phyloP scores from a whole-genome alignment of 2,329 filamentous ascomycete species.

The Byssothecium circinans region DNA sequence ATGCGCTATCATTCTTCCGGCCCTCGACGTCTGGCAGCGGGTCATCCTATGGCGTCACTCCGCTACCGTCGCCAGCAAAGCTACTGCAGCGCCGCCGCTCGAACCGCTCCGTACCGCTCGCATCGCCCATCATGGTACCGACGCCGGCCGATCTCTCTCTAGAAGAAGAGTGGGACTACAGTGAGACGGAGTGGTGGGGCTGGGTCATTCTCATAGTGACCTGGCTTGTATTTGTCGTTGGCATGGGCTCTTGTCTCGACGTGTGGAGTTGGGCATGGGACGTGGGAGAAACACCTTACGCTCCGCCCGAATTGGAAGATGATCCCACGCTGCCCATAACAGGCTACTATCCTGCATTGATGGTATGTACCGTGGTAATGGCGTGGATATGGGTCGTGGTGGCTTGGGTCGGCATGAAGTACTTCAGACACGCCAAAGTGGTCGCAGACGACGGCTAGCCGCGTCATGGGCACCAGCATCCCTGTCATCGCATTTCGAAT shows the following conservation, averaged over 20 bases:
- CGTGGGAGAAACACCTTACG: conserved; percentile 92
- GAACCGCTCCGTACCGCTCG: conserved; percentile 28
- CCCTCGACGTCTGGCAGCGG: conserved; percentile 45
- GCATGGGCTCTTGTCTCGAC: conserved; percentile 92
- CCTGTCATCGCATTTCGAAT: conserved; percentile 13
- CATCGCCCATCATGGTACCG: conserved; percentile 17
- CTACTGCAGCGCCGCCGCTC: conserved; percentile 35
- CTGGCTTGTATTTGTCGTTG: conserved; percentile 93
- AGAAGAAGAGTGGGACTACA: conserved; percentile 77
- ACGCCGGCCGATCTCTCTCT: conserved; percentile 27
- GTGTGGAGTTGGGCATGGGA: conserved; percentile 99
- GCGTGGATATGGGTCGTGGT: conserved; percentile 98
- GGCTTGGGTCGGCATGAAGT: conserved; percentile 99
- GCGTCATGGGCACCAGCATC: not conserved
- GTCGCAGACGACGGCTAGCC: conserved; percentile 57
- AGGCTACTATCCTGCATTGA: conserved; percentile 92
- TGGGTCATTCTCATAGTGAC: conserved; percentile 90
- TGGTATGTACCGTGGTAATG: conserved; percentile 94
- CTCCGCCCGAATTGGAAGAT: conserved; percentile 91
- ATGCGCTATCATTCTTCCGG: conserved; percentile 64
- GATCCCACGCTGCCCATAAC: conserved; percentile 93
- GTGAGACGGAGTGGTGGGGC: conserved; percentile 96
- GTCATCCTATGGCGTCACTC: conserved; percentile 37
- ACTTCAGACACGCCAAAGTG: conserved; percentile 96
- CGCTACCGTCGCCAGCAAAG: conserved; percentile 19